Evolutionary conservation across 148 eudicot genomes (phyloP).

Genomic region (Fagopyrum tataricum): DNA sequence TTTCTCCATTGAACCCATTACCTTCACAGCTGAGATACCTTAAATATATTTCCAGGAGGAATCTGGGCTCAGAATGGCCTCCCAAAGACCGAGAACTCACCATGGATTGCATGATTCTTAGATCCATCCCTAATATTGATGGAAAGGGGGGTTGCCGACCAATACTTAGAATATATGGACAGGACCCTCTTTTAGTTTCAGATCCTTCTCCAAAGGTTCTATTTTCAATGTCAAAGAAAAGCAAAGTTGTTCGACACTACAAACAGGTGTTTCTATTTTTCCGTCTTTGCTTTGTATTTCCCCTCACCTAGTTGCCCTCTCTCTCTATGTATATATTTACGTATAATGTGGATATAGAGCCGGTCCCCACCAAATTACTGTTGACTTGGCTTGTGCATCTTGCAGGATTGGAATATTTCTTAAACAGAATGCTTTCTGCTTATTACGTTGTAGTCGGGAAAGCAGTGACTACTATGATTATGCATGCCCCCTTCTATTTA

Average conservation of each 20-base stretch:
- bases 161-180: slow-evolving; percentile 67
- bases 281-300: neutral
- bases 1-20: slow-evolving; percentile 63
- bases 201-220: slow-evolving; percentile 53
- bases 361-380: neutral
- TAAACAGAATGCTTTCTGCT: neutral
- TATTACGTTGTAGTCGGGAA: neutral
- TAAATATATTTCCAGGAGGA: slow-evolving; percentile 78
- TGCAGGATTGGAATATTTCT: neutral
- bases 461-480: neutral
- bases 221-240: slow-evolving; percentile 52
- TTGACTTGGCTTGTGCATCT: neutral
- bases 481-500: neutral
- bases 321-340: neutral
- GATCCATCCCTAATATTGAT: slow-evolving; percentile 68
- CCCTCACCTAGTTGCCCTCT: neutral
- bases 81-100: slow-evolving; percentile 56
- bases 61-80: slow-evolving; percentile 66
- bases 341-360: neutral
- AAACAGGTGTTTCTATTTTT: slow-evolving; percentile 46
- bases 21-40: slow-evolving; percentile 88
- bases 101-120: slow-evolving; percentile 67
- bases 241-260: slow-evolving; percentile 46
- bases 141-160: slow-evolving; percentile 79
- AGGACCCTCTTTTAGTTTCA: slow-evolving; percentile 45